Percentiles rank a stretch among this genome's conserved stretches.
phyloP scores from a whole-genome alignment of 257 asterid species.

The Lavandula angustifolia region DNA sequence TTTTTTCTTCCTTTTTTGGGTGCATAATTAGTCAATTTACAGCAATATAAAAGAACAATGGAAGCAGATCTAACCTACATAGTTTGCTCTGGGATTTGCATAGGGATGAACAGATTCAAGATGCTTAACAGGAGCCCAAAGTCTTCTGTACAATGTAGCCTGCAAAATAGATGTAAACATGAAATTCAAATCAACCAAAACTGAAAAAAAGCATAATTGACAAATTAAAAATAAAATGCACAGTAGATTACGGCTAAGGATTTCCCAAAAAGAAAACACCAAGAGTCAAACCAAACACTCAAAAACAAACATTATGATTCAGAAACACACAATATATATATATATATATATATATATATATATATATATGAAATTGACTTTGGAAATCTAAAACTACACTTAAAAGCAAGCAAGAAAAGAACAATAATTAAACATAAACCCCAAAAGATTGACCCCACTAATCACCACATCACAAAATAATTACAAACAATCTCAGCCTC shows the following conservation, averaged over 20 bases:
- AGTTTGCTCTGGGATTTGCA: conserved; percentile 79
- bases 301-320: conserved; percentile 30
- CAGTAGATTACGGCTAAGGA: conserved; percentile 11
- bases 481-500: conserved; percentile 11
- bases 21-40: conserved; percentile 3
- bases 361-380: conserved; percentile 29
- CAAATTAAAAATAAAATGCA: conserved; percentile 1
- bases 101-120: conserved; percentile 75
- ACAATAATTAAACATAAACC: conserved; percentile 29
- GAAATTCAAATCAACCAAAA: conserved; percentile 27
- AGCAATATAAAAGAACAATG: conserved; percentile 20
- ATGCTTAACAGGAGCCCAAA: conserved; percentile 83
- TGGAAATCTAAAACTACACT: conserved; percentile 35
- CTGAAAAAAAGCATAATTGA: conserved; percentile 5
- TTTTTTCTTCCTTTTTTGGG: too few species aligned
- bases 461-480: conserved; percentile 38
- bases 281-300: conserved; percentile 25
- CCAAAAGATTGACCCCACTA: conserved; percentile 51
- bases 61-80: conserved; percentile 74
- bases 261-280: conserved; percentile 23
- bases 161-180: conserved; percentile 43
- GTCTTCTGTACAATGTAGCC: conserved; percentile 65
- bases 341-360: too few species aligned
- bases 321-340: conserved; percentile 32
- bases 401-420: conserved; percentile 42